Percentiles rank a stretch among this genome's conserved stretches.
phyloP scores from a whole-genome alignment of 2,329 filamentous ascomycete genomes.

The Niveomyces coronatus region DNA sequence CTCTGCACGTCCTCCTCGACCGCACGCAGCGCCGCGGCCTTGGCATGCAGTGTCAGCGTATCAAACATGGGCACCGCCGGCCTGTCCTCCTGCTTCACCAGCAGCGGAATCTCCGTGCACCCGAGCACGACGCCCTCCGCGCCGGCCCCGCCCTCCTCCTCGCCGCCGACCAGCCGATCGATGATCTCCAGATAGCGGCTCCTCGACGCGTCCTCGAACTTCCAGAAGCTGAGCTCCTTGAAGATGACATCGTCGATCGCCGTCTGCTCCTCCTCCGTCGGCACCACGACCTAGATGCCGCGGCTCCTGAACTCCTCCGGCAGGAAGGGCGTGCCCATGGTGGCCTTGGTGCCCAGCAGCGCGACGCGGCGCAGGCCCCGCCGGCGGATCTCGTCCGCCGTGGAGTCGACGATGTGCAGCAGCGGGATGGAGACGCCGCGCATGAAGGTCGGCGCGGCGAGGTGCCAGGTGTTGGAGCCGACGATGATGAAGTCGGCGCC shows the following conservation, averaged over 20 bases:
- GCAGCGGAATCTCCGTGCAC: constrained; percentile 14
- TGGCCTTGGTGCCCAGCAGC: constrained; percentile 11
- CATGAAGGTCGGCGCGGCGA: constrained; percentile 15
- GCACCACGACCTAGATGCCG: constrained; percentile 10
- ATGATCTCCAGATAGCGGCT: constrained; percentile 10
- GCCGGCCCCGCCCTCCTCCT: too few relatives aligned
- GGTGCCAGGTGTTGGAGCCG: constrained; percentile 13
- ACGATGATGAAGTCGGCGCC: constrained; percentile 13
- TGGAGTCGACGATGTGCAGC: constrained; percentile 12
- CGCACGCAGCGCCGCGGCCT: constrained; percentile 7
- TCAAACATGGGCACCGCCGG: constrained; percentile 11
- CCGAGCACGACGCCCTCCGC: constrained; percentile 11
- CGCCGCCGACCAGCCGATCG: constrained; percentile 7
- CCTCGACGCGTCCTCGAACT: constrained; percentile 4
- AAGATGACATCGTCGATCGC: constrained; percentile 11
- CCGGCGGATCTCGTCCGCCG: constrained; percentile 6
- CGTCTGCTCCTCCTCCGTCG: constrained; percentile 9
- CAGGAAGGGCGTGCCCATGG: constrained; percentile 11
- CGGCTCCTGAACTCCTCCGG: constrained; percentile 5
- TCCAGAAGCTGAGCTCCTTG: constrained; percentile 6
- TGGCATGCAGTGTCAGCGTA: constrained; percentile 11
- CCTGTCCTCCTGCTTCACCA: constrained; percentile 12
- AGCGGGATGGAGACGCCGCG: constrained; percentile 12
- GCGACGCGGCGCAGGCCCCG: constrained; percentile 4
- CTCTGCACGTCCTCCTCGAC: neutral